These are phyloP conservation scores for Phytophthora europaea DNA, from an alignment of 352 stramenopile species.

Conservation along the genomic window DNA sequence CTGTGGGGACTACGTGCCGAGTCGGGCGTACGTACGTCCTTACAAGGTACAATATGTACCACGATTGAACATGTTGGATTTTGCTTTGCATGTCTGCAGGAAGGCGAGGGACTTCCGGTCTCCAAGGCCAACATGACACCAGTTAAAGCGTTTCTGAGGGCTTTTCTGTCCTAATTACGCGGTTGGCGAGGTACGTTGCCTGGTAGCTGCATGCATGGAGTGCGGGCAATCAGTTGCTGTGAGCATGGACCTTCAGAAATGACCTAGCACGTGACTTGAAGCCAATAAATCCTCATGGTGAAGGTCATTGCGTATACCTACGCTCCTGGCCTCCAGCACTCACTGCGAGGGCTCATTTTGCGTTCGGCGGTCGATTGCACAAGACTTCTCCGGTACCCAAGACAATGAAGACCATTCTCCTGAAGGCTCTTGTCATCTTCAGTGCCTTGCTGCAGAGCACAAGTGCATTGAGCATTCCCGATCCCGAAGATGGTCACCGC, in stretches of 20 bases:
- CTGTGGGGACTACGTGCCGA: background rate
- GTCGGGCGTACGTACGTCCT: conserved; percentile 19
- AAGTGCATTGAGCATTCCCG: conserved; percentile 25
- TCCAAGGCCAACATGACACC: conserved; percentile 16
- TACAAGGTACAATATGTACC: conserved; percentile 20
- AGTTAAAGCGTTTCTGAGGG: conserved; percentile 4
- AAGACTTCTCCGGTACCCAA: background rate
- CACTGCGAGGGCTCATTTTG: conserved; percentile 15
- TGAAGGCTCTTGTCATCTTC: conserved; percentile 15
- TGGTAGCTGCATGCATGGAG: background rate
- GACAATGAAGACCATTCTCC: conserved; percentile 3
- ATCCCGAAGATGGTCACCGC: conserved; percentile 37
- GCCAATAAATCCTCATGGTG: conserved; percentile 22
- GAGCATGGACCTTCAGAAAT: conserved; percentile 5
- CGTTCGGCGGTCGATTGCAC: conserved; percentile 12
- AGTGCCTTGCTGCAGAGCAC: background rate
- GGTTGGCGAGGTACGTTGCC: background rate
- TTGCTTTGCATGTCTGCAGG: conserved; percentile 10
- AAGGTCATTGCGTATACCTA: background rate
- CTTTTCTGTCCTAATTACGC: conserved; percentile 30
- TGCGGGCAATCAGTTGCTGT: background rate
- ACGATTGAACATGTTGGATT: conserved; percentile 25
- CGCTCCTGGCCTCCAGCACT: background rate
- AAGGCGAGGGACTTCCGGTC: background rate
- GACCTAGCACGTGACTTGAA: conserved; percentile 15